Evolutionary conservation across 768 basidiomycete genomes (phyloP).

Genomic region (Pleurotus tuoliensis): DNA sequence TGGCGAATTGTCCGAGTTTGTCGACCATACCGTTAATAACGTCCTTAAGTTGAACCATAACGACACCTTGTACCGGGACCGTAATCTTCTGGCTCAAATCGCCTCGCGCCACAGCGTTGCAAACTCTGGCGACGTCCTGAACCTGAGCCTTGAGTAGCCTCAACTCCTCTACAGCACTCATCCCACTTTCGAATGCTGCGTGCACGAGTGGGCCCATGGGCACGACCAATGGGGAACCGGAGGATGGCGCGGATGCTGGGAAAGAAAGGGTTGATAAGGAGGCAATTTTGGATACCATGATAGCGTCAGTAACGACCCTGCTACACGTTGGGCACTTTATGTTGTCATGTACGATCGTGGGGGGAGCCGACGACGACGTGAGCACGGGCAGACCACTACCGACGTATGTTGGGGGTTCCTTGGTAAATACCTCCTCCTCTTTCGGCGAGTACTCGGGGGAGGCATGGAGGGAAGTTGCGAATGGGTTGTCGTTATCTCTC

Average conservation of each 20-base stretch:
- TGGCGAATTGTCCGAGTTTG: slow-evolving; percentile 81
- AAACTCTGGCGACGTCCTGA: slow-evolving; percentile 67
- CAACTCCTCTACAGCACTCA: slow-evolving; percentile 69
- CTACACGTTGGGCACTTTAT: slow-evolving; percentile 46
- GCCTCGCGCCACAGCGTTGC: slow-evolving; percentile 67
- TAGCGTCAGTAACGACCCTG: slow-evolving; percentile 35
- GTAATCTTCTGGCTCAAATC: slow-evolving; percentile 69
- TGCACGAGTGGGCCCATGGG: slow-evolving; percentile 50
- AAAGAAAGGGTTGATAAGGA: slow-evolving; percentile 5
- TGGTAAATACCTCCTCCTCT: background rate
- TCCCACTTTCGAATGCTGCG: slow-evolving; percentile 54
- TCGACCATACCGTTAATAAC: slow-evolving; percentile 62
- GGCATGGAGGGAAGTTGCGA: slow-evolving; percentile 20
- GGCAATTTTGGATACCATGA: slow-evolving; percentile 24
- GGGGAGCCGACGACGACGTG: slow-evolving; percentile 27
- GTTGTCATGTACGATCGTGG: slow-evolving; percentile 32
- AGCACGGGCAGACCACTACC: background rate
- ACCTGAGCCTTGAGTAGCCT: slow-evolving; percentile 64
- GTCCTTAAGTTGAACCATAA: slow-evolving; percentile 71
- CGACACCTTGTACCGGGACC: slow-evolving; percentile 63
- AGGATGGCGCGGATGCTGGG: slow-evolving; percentile 10
- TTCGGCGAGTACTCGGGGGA: slow-evolving; percentile 11
- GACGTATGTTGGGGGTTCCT: background rate
- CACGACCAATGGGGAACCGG: slow-evolving; percentile 30
- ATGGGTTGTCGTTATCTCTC: slow-evolving; percentile 22